phyloP scores from a whole-genome alignment of 2,329 filamentous ascomycete genomes.

The Magnaporthiopsis incrustans region DNA sequence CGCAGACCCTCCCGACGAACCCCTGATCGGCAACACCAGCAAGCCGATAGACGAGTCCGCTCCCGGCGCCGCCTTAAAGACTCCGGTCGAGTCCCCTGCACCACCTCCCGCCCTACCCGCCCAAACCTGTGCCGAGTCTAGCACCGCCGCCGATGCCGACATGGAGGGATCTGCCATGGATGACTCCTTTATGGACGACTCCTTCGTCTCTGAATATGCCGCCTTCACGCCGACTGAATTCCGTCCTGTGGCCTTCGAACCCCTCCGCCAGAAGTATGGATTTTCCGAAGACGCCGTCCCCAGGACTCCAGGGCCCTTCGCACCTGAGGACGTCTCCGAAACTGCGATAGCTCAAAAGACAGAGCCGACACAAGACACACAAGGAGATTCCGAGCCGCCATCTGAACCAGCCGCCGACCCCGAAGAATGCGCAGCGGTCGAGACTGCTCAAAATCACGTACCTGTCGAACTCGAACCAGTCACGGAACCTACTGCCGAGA shows the following conservation, averaged over 20 bases:
- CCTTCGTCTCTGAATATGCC: neutral
- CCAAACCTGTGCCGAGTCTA: too few relatives aligned
- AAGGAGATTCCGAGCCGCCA: neutral
- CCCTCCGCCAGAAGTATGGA: neutral
- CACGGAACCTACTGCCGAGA: neutral
- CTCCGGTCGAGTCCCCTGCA: too few relatives aligned
- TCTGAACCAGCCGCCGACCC: neutral
- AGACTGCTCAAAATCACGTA: neutral
- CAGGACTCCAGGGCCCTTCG: neutral
- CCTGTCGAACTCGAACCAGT: neutral
- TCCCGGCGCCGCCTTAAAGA: neutral
- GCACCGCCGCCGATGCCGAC: neutral
- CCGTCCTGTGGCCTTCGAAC: neutral
- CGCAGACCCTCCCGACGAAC: too few relatives aligned
- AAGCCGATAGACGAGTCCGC: neutral
- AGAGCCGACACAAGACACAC: neutral
- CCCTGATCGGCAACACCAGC: neutral
- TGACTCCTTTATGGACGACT: neutral
- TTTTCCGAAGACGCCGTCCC: neutral
- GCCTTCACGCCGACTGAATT: neutral
- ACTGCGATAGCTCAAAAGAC: neutral
- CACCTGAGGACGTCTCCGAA: neutral
- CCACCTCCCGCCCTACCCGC: too few relatives aligned
- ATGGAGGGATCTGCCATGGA: neutral
- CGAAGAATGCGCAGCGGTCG: neutral